These are phyloP conservation scores for Fomitopsis palustris DNA, from an alignment of 1,284 basidiomycete genomes.

Conservation along the genomic window DNA sequence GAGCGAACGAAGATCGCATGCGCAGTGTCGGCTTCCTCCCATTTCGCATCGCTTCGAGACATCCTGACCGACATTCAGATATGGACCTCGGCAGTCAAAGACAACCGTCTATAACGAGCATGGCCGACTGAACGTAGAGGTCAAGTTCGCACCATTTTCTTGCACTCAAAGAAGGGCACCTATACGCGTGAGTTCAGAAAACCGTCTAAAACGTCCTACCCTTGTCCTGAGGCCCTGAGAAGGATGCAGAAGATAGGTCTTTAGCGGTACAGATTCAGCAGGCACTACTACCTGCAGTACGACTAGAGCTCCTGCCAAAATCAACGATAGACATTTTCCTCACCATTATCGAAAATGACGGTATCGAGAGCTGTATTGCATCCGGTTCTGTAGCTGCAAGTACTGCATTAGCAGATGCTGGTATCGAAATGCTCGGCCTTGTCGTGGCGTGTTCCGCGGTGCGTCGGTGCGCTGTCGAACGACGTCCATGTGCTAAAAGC, in stretches of 20 bases:
- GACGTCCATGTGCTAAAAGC: slow-evolving; percentile 5
- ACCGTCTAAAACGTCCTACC: neutral
- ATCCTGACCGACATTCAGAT: slow-evolving; percentile 45
- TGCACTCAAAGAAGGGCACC: slow-evolving; percentile 75
- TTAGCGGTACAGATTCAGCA: slow-evolving; percentile 84
- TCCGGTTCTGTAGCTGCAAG: slow-evolving; percentile 86
- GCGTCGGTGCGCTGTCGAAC: slow-evolving; percentile 22
- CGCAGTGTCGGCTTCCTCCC: slow-evolving; percentile 67
- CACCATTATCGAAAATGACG: slow-evolving; percentile 89
- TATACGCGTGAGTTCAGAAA: slow-evolving; percentile 66
- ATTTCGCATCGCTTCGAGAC: neutral
- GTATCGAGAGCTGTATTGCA: slow-evolving; percentile 80
- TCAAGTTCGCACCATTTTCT: slow-evolving; percentile 96
- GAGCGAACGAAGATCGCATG: slow-evolving; percentile 90
- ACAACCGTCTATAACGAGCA: slow-evolving; percentile 77
- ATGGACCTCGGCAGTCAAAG: slow-evolving; percentile 91
- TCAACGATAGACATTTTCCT: slow-evolving; percentile 91
- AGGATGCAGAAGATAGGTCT: slow-evolving; percentile 94
- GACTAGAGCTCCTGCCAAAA: slow-evolving; percentile 90
- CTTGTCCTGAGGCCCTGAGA: neutral
- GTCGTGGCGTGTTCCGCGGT: slow-evolving; percentile 78
- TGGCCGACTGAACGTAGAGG: slow-evolving; percentile 90
- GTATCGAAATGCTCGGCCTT: slow-evolving; percentile 84
- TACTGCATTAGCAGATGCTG: slow-evolving; percentile 85
- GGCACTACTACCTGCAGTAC: slow-evolving; percentile 81